These are phyloP conservation scores for Pachysolen tannophilus DNA, from an alignment of 805 yeast species.

Conservation along the genomic window DNA sequence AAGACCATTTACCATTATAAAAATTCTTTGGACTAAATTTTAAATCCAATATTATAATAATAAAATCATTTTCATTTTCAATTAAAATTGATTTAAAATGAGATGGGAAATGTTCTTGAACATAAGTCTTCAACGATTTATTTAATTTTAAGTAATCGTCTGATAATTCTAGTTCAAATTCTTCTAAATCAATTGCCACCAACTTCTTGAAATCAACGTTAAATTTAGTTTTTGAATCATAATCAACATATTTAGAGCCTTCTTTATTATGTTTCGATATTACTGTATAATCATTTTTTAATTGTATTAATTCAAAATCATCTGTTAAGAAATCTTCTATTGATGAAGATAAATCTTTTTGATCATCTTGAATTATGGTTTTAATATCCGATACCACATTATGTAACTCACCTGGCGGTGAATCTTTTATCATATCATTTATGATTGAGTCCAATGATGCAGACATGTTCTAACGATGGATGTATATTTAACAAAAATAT, in stretches of 20 bases:
- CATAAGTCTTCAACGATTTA: slow-evolving; percentile 38
- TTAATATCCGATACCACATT: slow-evolving; percentile 20
- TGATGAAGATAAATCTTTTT: slow-evolving; percentile 17
- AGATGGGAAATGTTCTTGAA: slow-evolving; percentile 60
- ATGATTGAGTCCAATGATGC: slow-evolving; percentile 20
- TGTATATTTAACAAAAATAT: too few species aligned
- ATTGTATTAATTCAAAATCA: slow-evolving; percentile 23
- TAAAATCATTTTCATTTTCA: slow-evolving; percentile 28
- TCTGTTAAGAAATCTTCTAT: slow-evolving; percentile 18
- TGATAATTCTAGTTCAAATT: slow-evolving; percentile 12
- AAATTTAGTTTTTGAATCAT: slow-evolving; percentile 36
- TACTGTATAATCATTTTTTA: slow-evolving; percentile 22
- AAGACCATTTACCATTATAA: slow-evolving; percentile 87
- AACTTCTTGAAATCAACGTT: slow-evolving; percentile 48
- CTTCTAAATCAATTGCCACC: slow-evolving; percentile 45
- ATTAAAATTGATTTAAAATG: slow-evolving; percentile 35
- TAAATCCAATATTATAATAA: slow-evolving; percentile 59
- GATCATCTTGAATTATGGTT: slow-evolving; percentile 18
- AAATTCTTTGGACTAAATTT: slow-evolving; percentile 67
- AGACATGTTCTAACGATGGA: too few species aligned
- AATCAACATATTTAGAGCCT: slow-evolving; percentile 51
- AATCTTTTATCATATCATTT: slow-evolving; percentile 32
- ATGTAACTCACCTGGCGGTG: slow-evolving; percentile 50
- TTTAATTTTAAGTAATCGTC: slow-evolving; percentile 16
- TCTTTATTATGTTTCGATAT: slow-evolving; percentile 41